phyloP scores from a whole-genome alignment of 768 basidiomycete species.

The Chiua virens region DNA sequence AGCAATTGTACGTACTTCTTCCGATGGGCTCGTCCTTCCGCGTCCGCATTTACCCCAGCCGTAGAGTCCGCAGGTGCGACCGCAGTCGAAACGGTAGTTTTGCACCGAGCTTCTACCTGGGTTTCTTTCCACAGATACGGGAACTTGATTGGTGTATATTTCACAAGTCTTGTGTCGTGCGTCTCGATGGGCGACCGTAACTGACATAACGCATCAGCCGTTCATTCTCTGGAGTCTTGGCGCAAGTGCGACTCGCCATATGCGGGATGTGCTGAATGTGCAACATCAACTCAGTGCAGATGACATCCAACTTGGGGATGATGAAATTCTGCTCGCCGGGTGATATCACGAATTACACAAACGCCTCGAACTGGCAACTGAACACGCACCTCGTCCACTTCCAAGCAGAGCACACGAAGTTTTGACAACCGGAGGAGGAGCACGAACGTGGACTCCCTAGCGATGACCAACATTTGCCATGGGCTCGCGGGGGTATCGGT shows the following conservation, averaged over 20 bases:
- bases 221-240: not conserved
- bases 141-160: constrained; percentile 13
- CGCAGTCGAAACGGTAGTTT: not conserved
- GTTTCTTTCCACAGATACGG: constrained; percentile 19
- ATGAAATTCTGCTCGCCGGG: constrained; percentile 14
- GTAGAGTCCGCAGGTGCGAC: too few species aligned
- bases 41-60: not conserved
- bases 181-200: constrained; percentile 8
- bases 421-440: constrained; percentile 19
- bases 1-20: constrained; percentile 22
- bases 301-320: constrained; percentile 18
- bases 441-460: constrained; percentile 17
- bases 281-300: constrained; percentile 13
- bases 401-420: constrained; percentile 20
- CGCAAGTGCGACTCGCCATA: constrained; percentile 12
- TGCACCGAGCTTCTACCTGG: not conserved
- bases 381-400: constrained; percentile 19
- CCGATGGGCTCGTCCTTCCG: constrained; percentile 1
- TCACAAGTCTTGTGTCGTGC: constrained; percentile 17
- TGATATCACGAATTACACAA: too few species aligned
- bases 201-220: constrained; percentile 11
- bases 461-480: constrained; percentile 23
- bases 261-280: constrained; percentile 10
- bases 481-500: not conserved
- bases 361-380: not conserved